Percentiles rank a stretch among this genome's conserved stretches.
Evolutionary conservation across 2,329 filamentous ascomycete species (phyloP).

Genomic region (Diaporthe citriasiana): DNA sequence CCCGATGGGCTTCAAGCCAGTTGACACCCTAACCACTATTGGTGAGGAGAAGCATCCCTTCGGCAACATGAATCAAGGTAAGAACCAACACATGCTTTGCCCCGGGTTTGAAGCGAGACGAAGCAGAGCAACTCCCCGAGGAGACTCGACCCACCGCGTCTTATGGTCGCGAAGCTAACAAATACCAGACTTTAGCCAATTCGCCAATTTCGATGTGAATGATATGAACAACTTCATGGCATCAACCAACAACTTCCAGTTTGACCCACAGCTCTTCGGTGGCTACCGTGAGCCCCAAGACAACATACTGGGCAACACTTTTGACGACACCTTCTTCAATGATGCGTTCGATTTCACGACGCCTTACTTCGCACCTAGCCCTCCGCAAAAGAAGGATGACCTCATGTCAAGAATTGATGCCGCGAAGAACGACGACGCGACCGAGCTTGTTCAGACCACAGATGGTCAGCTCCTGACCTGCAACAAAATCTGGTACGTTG

Average conservation of each 20-base stretch:
- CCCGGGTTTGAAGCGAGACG: neutral
- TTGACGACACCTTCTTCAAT: slow-evolving; percentile 78
- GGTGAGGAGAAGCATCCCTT: slow-evolving; percentile 72
- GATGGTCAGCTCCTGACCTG: slow-evolving; percentile 80
- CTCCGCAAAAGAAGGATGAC: slow-evolving; percentile 55
- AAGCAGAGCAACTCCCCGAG: neutral
- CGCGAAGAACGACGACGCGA: slow-evolving; percentile 75
- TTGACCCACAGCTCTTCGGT: slow-evolving; percentile 92
- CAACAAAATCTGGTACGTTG: slow-evolving; percentile 90
- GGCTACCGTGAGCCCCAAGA: slow-evolving; percentile 93
- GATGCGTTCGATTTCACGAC: slow-evolving; percentile 89
- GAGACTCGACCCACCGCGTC: neutral
- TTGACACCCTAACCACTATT: slow-evolving; percentile 75
- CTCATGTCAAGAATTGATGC: slow-evolving; percentile 85
- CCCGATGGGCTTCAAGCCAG: slow-evolving; percentile 74
- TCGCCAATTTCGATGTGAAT: slow-evolving; percentile 62
- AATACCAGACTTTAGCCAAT: slow-evolving; percentile 54
- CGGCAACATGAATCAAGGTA: slow-evolving; percentile 60
- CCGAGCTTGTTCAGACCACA: slow-evolving; percentile 67
- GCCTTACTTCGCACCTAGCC: slow-evolving; percentile 79
- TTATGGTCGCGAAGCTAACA: slow-evolving; percentile 38
- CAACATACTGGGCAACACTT: slow-evolving; percentile 78
- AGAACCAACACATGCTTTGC: slow-evolving; percentile 16
- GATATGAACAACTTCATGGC: slow-evolving; percentile 81
- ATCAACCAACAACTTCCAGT: slow-evolving; percentile 85